Conservation (phyloP, 2,329 filamentous ascomycete species). For the Ascochyta clinopodiicola region DNA sequence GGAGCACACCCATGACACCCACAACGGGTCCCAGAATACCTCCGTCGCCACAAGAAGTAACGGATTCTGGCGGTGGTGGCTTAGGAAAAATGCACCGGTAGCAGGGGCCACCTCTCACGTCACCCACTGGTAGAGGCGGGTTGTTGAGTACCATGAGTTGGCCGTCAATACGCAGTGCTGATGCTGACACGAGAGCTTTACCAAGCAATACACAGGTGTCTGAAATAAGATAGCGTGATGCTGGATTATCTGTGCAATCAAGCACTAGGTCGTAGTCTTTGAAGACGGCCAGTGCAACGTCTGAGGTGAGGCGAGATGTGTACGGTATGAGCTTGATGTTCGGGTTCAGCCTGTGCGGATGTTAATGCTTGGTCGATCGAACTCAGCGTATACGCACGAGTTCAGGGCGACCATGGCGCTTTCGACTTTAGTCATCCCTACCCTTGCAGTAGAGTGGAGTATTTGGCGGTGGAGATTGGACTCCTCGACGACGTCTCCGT, state of each 20-base stretch:
- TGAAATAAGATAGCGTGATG: constrained; percentile 89
- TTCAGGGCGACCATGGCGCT: constrained; percentile 62
- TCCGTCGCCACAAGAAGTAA: constrained; percentile 88
- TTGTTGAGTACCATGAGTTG: constrained; percentile 89
- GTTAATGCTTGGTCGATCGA: constrained; percentile 11
- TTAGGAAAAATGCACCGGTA: constrained; percentile 92
- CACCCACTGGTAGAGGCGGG: constrained; percentile 68
- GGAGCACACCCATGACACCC: constrained; percentile 88
- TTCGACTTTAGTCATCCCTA: constrained; percentile 81
- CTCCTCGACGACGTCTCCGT: constrained; percentile 84
- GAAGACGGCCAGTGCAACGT: constrained; percentile 72
- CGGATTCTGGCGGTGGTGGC: constrained; percentile 81
- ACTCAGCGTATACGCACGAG: constrained; percentile 48
- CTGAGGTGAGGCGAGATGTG: constrained; percentile 68
- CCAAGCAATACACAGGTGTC: constrained; percentile 82
- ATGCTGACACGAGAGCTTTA: constrained; percentile 86
- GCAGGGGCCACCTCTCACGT: constrained; percentile 74
- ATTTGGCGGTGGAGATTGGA: constrained; percentile 96
- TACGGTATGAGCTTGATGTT: constrained; percentile 70
- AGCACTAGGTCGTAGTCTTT: constrained; percentile 80
- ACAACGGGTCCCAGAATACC: constrained; percentile 93
- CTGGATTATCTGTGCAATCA: constrained; percentile 94
- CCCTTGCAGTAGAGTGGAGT: constrained; percentile 72
- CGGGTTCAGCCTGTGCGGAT: constrained; percentile 70
- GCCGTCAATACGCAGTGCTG: constrained; percentile 85